Conservation (phyloP, 805 yeast species). For the Lachancea waltii region DNA sequence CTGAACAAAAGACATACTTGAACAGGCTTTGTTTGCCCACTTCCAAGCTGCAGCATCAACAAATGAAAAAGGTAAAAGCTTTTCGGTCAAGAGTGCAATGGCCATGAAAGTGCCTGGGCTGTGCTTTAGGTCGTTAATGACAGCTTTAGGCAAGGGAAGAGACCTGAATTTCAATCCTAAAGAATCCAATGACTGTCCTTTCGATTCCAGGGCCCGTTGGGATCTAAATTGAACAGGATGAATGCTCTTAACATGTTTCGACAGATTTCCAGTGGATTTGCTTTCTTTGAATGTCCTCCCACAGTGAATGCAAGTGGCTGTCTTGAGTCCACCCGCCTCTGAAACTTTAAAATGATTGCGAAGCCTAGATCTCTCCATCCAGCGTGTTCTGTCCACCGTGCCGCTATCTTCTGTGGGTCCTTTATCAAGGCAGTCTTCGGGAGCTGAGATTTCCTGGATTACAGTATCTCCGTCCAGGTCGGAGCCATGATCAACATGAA, state of each 20-base stretch:
- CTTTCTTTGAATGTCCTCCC: constrained; percentile 1
- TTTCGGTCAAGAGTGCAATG: constrained; percentile 1
- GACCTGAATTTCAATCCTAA: no score
- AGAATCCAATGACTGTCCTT: no score
- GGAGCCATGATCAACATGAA: no score
- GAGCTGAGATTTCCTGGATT: no score
- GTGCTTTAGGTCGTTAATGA: not conserved
- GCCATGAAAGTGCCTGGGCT: not conserved
- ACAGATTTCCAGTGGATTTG: constrained; percentile 3
- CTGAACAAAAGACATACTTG: not conserved
- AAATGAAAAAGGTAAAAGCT: constrained; percentile 1
- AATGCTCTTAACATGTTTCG: constrained; percentile 1
- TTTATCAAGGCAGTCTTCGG: no score
- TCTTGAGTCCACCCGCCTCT: not conserved
- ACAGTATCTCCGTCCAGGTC: no score
- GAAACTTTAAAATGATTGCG: not conserved
- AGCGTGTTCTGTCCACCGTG: constrained; percentile 1
- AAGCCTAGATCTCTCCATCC: constrained; percentile 3
- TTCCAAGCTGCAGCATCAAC: not conserved
- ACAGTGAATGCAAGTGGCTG: not conserved
- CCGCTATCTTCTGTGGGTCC: no score
- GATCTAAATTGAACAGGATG: no score
- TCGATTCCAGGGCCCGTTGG: no score
- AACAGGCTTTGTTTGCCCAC: not conserved
- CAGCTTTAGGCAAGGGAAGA: no score